These are phyloP conservation scores for Zoysia matrella DNA, from an alignment of 202 grass and related monocot species.

Conservation along the genomic window DNA sequence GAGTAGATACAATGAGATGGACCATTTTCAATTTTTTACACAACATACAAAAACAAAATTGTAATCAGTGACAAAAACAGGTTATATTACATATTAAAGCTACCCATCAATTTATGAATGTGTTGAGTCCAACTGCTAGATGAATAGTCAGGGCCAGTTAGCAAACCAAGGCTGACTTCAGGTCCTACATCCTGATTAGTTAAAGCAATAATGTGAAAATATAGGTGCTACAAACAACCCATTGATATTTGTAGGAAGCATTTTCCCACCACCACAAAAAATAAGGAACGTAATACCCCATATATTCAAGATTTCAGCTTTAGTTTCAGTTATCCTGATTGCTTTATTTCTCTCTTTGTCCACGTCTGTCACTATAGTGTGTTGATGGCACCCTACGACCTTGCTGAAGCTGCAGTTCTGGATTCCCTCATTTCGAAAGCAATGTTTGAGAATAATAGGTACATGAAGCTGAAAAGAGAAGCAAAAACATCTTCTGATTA, in stretches of 20 bases:
- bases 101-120: neutral
- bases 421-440: constrained; percentile 71
- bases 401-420: constrained; percentile 66
- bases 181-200: neutral
- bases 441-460: constrained; percentile 86
- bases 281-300: neutral
- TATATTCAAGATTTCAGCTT: neutral
- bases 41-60: neutral
- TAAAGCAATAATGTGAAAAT: neutral
- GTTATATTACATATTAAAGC: neutral
- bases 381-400: constrained; percentile 61
- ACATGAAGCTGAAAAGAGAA: constrained; percentile 59
- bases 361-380: constrained; percentile 46
- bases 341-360: neutral
- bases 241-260: constrained; percentile 13
- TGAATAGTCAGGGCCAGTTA: neutral
- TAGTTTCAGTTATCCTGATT: constrained; percentile 1
- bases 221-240: neutral
- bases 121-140: neutral
- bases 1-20: neutral
- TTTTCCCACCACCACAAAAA: neutral
- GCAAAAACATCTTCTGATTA: constrained; percentile 58
- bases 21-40: neutral
- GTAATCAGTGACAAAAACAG: neutral
- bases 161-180: neutral